Percentiles rank a stretch among this genome's conserved stretches.
Evolutionary conservation across 2,329 filamentous ascomycete species (phyloP).

Genomic region (Nothomitra cinnamomea): DNA sequence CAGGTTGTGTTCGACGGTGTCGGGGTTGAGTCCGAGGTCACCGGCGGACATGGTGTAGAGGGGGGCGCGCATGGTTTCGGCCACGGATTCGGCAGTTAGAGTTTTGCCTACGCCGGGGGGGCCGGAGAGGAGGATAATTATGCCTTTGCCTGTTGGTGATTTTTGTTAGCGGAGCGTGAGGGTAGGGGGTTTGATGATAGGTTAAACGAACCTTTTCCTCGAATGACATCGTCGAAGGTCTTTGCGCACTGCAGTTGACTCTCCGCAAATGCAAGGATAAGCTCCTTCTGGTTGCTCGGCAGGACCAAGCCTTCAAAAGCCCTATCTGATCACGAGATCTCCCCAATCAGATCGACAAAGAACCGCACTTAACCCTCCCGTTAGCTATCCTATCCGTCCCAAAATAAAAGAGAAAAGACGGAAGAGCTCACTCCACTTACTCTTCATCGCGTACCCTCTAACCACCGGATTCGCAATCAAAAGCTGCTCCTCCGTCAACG

Average conservation of each 20-base stretch:
- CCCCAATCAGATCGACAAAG: slow-evolving; percentile 21
- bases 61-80: slow-evolving; percentile 32
- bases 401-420: not conserved
- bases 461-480: slow-evolving; percentile 9
- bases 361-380: no score
- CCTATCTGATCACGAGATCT: slow-evolving; percentile 27
- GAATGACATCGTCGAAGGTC: slow-evolving; percentile 32
- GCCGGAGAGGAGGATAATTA: slow-evolving; percentile 33
- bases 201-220: slow-evolving; percentile 29
- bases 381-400: no score
- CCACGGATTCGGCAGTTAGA: slow-evolving; percentile 31
- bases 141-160: slow-evolving; percentile 16
- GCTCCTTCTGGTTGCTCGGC: slow-evolving; percentile 28
- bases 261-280: slow-evolving; percentile 30
- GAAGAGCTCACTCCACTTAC: slow-evolving; percentile 21
- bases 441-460: slow-evolving; percentile 22
- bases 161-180: no score
- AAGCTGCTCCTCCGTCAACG: no score
- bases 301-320: slow-evolving; percentile 32
- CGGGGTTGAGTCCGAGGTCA: slow-evolving; percentile 29
- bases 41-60: slow-evolving; percentile 32
- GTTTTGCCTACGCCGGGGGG: slow-evolving; percentile 39
- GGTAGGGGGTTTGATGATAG: no score
- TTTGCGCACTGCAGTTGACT: slow-evolving; percentile 23
- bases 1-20: slow-evolving; percentile 26